Base-by-base conservation (phyloP, 2,329 filamentous ascomycete species). In the Colletotrichum sp. region DNA sequence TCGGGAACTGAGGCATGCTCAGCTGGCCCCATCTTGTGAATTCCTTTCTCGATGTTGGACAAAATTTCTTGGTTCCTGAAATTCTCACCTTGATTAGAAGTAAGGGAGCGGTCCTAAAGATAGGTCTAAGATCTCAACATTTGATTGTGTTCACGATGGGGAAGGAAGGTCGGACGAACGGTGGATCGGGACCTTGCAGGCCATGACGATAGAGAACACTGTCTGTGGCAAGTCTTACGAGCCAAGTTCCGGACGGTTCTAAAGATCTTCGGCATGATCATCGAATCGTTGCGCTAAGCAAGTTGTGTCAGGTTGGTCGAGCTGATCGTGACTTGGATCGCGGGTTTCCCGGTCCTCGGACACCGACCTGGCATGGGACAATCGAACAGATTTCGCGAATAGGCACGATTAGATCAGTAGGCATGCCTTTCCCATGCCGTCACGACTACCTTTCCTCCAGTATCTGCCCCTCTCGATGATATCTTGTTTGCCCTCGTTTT, bases 401-500 rank as follows among this genome's bases (percentile, higher is more conserved):
- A 48, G 18, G 18, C 38, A 48, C 3, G 18, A 48, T n/a, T 48
- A 12, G 18, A n/a, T n/a, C 38, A 48, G 38, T 3, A 48, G 0
- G 38, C 2, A 43, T 43, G 38, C 38, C 18, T 43, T n/a, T 18
- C 18, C 8, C 38, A 18, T 10, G 16, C 18, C 18, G 5, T n/a
- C 18, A 10, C 18, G 3, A n/a, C 18, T n/a, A 18, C 3, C 38
- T n/a, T 48, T n/a, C 9, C 1, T 48, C 1, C 9, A 48, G 18
- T 16, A 18, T 48, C 18, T 48, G 18, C 38, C 5, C 9, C 3
- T 48, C 38, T 48, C 38, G 38, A n/a, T 6, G 18, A n/a, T n/a
- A 2, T 48, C 5, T 12, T n/a, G 0, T 43, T 43, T 4, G 38
- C 38, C 0, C 4, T 43, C 7, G 4, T 43, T 1, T 10, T 43